Base-by-base conservation (phyloP, 1,139 yeast species). In the Schwanniomyces etchellsii region DNA sequence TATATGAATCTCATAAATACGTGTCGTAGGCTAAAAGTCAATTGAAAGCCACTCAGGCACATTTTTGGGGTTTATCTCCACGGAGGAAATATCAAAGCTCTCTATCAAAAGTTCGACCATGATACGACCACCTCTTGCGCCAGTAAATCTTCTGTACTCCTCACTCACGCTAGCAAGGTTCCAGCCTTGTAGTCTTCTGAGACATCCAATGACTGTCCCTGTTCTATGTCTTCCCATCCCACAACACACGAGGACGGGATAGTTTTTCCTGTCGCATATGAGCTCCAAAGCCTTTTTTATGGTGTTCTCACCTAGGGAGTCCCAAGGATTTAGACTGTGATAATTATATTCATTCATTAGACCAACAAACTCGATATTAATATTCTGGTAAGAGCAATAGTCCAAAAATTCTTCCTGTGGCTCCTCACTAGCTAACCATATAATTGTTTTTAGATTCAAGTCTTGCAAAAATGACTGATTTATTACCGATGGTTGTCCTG, bases 151-250 rank as follows among this genome's bases (percentile, higher is more conserved):
- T 44, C 97, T 65, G 52, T 91, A 91, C 51, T 91, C 98, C 50
- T 91, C 98, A 36, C 89, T 77, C 2, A 89, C 93, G 55, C 94
- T 62, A 9, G 97, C 96, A 49, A 89, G 63, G 49, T 91, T 91
- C 98, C 98, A 91, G 14, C 94, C 91, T 63, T 89, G 96, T 17
- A 91, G 60, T 38, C 95, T 69, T 40, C 98, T 64, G 30, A 91
- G 62, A 55, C 97, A 91, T 1, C 98, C 98, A 34, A 91, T 76
- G 2, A 91, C 95, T 0, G 96, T 88, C 1, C 98, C 98, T 0
- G 96, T 88, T 38, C 97, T 70, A 54, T 91, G 97, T 43, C 97
- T 66, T 0, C 98, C 98, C 97, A 89, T 89, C 9, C 96, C 96
- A 49, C 97, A 91, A 55, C 97, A 89, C 5, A 88, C 91, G 30